Conservation (phyloP, 2,329 filamentous ascomycete species). For the Colletotrichum sp. region DNA sequence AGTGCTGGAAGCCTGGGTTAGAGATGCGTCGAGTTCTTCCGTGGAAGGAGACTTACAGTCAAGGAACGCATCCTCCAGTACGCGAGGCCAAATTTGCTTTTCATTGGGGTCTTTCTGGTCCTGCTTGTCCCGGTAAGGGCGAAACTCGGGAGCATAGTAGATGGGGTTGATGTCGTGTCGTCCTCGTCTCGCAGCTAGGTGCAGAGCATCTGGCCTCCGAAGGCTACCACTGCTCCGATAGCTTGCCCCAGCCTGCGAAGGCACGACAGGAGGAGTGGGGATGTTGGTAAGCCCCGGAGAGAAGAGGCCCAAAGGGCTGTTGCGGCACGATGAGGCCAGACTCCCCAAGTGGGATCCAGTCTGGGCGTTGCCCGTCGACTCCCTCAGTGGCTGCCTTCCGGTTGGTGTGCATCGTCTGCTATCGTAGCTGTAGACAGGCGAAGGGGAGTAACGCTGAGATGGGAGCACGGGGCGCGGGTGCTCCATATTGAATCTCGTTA, state of each 20-base stretch:
- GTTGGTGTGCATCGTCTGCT: constrained; percentile 43
- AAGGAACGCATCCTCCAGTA: constrained; percentile 70
- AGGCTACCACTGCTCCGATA: constrained; percentile 35
- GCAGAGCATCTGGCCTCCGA: constrained; percentile 29
- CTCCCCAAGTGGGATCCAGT: constrained; percentile 28
- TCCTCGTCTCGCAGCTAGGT: constrained; percentile 29
- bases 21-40: neutral
- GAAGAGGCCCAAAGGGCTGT: constrained; percentile 45
- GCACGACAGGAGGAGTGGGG: constrained; percentile 52
- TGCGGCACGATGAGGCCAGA: constrained; percentile 47
- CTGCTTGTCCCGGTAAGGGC: constrained; percentile 70
- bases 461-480: constrained; percentile 52
- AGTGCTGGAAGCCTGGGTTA: constrained; percentile 50
- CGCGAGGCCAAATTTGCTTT: constrained; percentile 65
- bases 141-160: constrained; percentile 66
- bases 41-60: constrained; percentile 55
- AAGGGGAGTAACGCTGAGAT: constrained; percentile 54
- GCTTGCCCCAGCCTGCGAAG: constrained; percentile 49
- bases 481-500: constrained; percentile 14
- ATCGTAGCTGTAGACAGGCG: constrained; percentile 51
- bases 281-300: constrained; percentile 52
- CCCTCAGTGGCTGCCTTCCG: constrained; percentile 51
- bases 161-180: constrained; percentile 60
- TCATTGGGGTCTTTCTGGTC: constrained; percentile 67
- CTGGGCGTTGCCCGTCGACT: constrained; percentile 59